Evolutionary conservation across 208 protist genomes (phyloP), one percentile per base, ranked within the genome.

Genomic region (Leptomonas seymouri): DNA sequence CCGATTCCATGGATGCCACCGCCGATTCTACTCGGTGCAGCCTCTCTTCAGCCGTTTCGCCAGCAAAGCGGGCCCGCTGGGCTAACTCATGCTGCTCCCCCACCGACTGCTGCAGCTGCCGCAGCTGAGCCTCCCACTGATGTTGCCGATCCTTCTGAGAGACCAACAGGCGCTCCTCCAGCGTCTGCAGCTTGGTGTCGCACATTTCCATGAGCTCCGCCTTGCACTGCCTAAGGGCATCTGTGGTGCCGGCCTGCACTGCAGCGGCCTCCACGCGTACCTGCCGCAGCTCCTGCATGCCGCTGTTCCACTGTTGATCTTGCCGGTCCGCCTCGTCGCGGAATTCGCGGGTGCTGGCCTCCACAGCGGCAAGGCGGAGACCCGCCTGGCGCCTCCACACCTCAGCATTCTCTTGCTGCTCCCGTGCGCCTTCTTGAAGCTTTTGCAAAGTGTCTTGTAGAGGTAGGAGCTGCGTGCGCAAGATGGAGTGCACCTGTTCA

Each of bases 41-140:
- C 4, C 75, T 64, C 61, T 74, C 73, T 21, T 83, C 80, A 16
- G 27, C n/a, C 3, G 56, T 42, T 11, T 75, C 68, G 16, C 58
- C 31, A 36, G 48, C 25, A 16, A 20, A 9, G 23, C 67, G 58
- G 15, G 54, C 25, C 15, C 65, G 54, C 60, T 79, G 71, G 25
- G 45, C 25, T 31, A 31, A 16, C 9, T 76, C 71, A 41, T 71
- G 45, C 39, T 76, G 71, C 28, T 76, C 71, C 15, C 48, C 39
- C 41, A 67, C 54, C n/a, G 63, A 49, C 50, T 69, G 63, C 71
- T 76, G 63, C 21, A 71, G 41, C 50, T 58, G 46, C 0, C 71
- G 71, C 21, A 60, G 39, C 71, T 76, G 63, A 1, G 16, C 20
- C 8, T 76, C 71, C 20, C 14, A 41, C 31, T 66, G 56, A 28